These are phyloP conservation scores for Phytophthora pluvialis DNA, from an alignment of 352 stramenopile species.

Conservation along the genomic window DNA sequence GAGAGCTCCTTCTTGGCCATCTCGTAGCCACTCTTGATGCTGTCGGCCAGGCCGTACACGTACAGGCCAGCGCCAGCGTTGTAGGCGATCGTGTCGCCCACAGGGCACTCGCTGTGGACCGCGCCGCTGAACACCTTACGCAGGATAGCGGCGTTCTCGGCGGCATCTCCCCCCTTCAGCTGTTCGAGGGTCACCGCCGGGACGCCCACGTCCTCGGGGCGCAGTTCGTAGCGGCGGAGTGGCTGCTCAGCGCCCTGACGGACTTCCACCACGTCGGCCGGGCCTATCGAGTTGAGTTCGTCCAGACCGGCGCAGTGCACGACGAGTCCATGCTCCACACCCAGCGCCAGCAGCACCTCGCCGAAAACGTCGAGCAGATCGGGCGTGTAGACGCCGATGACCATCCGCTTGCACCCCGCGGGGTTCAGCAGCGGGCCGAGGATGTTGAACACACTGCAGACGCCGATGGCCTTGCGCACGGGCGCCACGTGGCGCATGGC, in stretches of 20 bases:
- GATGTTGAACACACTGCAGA: slow-evolving; percentile 98
- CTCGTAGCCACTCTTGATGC: slow-evolving; percentile 89
- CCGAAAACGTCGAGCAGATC: slow-evolving; percentile 90
- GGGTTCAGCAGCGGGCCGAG: slow-evolving; percentile 98
- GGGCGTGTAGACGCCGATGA: slow-evolving; percentile 99
- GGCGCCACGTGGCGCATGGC: slow-evolving; percentile 96
- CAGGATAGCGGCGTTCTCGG: slow-evolving; percentile 96
- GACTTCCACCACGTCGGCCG: slow-evolving; percentile 83
- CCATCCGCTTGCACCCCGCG: slow-evolving; percentile 92
- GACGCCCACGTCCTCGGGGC: slow-evolving; percentile 86
- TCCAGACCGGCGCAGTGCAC: slow-evolving; percentile 99
- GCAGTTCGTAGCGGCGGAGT: slow-evolving; percentile 54
- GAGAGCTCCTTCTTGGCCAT: slow-evolving; percentile 78
- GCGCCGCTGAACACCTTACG: slow-evolving; percentile 82
- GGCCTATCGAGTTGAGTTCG: slow-evolving; percentile 97
- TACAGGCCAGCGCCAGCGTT: slow-evolving; percentile 98
- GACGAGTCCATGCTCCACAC: slow-evolving; percentile 97
- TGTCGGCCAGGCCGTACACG: slow-evolving; percentile 94
- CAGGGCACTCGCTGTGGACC: slow-evolving; percentile 91
- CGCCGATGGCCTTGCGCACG: slow-evolving; percentile 95
- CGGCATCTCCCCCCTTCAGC: slow-evolving; percentile 94
- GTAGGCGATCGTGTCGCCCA: slow-evolving; percentile 97
- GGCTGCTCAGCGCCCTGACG: slow-evolving; percentile 46
- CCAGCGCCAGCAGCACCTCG: slow-evolving; percentile 86
- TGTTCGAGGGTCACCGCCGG: slow-evolving; percentile 92